Base-by-base conservation (phyloP, 805 yeast species). In the Debaryomyces prosopidis region DNA sequence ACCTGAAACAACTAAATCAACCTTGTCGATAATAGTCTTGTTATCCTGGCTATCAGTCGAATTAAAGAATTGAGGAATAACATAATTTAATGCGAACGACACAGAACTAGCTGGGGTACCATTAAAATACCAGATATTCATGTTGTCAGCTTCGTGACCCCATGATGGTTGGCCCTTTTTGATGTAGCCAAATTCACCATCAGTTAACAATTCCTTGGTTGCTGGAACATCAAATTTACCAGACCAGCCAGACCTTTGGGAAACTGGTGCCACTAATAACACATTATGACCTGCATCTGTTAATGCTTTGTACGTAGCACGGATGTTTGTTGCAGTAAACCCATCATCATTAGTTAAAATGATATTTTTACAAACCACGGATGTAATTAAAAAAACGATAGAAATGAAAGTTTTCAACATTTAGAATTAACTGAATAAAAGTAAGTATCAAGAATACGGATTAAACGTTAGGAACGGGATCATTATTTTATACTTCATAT, bases 71-170 rank as follows among this genome's bases (percentile, higher is more conserved):
- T 56, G 66, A 48, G 82, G 82, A 39, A 75, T 53, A 36, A 77
- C 66, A 57, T 75, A 76, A 42, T 73, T 73, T 44, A 77, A 60
- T 19, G 71, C 81, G 51, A 76, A 71, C 4, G 77, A 70, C 36
- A 77, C 78, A 57, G 74, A 74, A 11, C 79, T 69, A 37, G 81
- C 78, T 47, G 83, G 83, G 14, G 82, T 75, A 49, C 80, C 82
- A 52, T 77, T 75, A 66, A 78, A 76, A 59, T 78, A 78, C 82
- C 82, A 78, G 50, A 73, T 60, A 48, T 74, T 68, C 42, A 26
- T 18, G 40, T 61, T 59, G 36, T 51, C 42, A 5, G 31, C 49
- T 41, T 79, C 82, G 47, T 75, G 76, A 39, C 81, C 83, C 82
- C 82, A 80, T 19, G 81, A 69, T 49, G 81, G 80, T 19, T 70